phyloP scores from a whole-genome alignment of 1,284 basidiomycete species.

The Fomitopsis palustris region DNA sequence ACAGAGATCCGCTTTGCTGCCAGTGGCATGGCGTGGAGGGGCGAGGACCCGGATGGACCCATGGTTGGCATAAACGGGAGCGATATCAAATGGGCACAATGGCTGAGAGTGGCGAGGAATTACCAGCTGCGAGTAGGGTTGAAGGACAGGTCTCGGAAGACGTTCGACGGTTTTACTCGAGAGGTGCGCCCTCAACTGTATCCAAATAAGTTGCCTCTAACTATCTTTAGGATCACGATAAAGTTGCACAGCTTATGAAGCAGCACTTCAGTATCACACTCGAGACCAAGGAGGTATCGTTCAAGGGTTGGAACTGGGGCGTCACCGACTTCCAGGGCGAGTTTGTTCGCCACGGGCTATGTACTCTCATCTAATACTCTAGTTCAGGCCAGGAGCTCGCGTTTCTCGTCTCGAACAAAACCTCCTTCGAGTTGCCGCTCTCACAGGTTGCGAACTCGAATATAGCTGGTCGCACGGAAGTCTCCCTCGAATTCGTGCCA shows the following conservation, averaged over 20 bases:
- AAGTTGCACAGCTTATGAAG: conserved; percentile 71
- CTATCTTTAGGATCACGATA: conserved; percentile 75
- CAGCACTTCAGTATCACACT: conserved; percentile 84
- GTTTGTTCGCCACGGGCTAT: conserved; percentile 16
- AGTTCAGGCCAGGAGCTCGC: conserved; percentile 79
- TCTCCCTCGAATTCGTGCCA: conserved; percentile 90
- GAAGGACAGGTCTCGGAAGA: conserved; percentile 73
- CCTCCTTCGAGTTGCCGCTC: conserved; percentile 90
- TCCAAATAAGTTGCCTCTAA: neutral
- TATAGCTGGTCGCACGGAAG: conserved; percentile 96
- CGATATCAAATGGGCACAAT: conserved; percentile 86
- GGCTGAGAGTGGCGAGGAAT: conserved; percentile 89
- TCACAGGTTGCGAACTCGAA: conserved; percentile 93
- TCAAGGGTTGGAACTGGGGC: conserved; percentile 99
- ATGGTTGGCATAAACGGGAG: conserved; percentile 65
- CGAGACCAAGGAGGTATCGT: conserved; percentile 83
- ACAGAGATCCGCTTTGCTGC: conserved; percentile 85
- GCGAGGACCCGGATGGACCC: conserved; percentile 54
- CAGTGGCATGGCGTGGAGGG: conserved; percentile 93
- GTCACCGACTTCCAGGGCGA: conserved; percentile 89
- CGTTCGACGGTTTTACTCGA: conserved; percentile 92
- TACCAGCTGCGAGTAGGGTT: conserved; percentile 87
- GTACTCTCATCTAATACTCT: neutral
- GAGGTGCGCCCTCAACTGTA: conserved; percentile 55
- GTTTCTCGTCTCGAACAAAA: conserved; percentile 89